Evolutionary conservation across 192 early-diverging fungal genomes (phyloP).

Genomic region (Backusella parvicylindrica): DNA sequence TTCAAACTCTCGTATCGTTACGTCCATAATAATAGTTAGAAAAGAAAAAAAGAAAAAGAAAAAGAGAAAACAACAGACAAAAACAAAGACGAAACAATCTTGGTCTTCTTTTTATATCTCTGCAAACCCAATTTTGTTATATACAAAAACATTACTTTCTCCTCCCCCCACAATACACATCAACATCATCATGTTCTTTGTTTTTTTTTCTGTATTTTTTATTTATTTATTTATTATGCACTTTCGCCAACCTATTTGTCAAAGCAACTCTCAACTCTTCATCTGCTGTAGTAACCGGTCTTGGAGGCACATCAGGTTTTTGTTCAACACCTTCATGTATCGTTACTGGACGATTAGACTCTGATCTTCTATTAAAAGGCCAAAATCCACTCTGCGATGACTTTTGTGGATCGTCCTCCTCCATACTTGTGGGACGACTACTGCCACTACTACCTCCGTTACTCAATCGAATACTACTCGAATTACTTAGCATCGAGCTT

Average conservation of each 20-base stretch:
- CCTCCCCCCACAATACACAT: not conserved
- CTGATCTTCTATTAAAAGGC: not conserved
- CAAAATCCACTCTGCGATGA: not conserved
- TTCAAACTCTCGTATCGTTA: not conserved
- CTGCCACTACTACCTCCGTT: not conserved
- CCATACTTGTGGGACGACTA: not conserved
- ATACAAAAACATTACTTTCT: not conserved
- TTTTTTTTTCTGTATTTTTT: not conserved
- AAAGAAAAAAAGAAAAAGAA: not conserved
- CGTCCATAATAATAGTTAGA: not conserved
- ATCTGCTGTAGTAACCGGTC: not conserved
- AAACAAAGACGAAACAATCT: no score
- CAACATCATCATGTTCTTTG: not conserved
- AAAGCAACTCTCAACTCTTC: not conserved
- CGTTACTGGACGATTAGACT: not conserved
- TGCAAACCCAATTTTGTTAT: not conserved
- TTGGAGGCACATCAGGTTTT: not conserved
- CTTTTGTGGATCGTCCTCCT: not conserved
- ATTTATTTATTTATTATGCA: not conserved
- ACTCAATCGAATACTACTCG: not conserved
- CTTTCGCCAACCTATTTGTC: not conserved
- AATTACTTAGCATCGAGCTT: not conserved
- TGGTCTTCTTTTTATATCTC: not conserved
- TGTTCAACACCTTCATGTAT: not conserved
- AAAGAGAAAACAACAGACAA: no score